phyloP scores from a whole-genome alignment of 805 yeast species.

The Nakazawaea peltata region DNA sequence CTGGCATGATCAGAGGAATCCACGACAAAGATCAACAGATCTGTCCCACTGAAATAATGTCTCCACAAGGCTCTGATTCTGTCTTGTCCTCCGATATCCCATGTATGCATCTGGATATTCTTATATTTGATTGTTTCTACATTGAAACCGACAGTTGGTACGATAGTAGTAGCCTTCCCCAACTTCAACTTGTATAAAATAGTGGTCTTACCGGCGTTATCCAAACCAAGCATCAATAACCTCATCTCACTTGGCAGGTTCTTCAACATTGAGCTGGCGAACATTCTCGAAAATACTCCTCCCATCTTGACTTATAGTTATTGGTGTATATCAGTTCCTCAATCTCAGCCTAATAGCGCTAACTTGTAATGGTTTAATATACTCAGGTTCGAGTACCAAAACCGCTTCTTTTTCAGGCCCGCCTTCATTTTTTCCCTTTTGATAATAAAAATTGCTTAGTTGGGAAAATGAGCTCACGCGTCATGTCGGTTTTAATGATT shows the following conservation, averaged over 20 bases:
- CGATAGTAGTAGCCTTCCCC: constrained; percentile 69
- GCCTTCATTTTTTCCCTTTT: no score
- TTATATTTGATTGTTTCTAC: constrained; percentile 80
- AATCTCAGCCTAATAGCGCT: no score
- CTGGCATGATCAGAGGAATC: constrained; percentile 72
- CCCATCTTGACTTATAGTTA: constrained; percentile 3
- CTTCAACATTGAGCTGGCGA: constrained; percentile 2
- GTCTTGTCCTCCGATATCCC: constrained; percentile 97
- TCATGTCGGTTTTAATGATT: no score
- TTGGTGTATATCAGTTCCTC: not conserved
- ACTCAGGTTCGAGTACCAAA: no score
- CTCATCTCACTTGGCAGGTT: constrained; percentile 22
- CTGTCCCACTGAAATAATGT: constrained; percentile 89
- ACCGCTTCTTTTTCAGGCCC: no score
- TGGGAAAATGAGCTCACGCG: no score
- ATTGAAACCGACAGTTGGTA: constrained; percentile 92
- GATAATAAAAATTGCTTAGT: no score
- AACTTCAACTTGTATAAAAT: constrained; percentile 76
- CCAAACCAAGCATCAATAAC: constrained; percentile 86
- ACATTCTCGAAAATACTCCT: constrained; percentile 5
- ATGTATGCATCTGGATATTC: constrained; percentile 76
- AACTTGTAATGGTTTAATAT: no score
- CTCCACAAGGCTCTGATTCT: constrained; percentile 90
- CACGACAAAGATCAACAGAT: constrained; percentile 85
- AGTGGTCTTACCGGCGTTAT: constrained; percentile 89